These are phyloP conservation scores for Botryobasidium botryosum DNA, from an alignment of 768 basidiomycete genomes.

Conservation along the genomic window DNA sequence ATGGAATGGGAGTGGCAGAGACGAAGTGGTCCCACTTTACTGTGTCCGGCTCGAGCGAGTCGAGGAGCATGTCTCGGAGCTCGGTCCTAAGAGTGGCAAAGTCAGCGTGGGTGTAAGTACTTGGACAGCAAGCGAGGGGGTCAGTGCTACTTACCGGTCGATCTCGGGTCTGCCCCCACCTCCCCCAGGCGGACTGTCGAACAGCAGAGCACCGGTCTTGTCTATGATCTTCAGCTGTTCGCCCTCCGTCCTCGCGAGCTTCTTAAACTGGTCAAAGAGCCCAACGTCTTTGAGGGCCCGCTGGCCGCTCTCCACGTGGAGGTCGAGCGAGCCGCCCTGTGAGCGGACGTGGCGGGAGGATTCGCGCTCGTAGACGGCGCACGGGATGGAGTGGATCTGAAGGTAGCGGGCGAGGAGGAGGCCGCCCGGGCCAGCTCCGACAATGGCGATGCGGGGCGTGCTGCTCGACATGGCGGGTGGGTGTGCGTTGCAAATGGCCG, in stretches of 20 bases:
- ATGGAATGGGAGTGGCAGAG: not conserved
- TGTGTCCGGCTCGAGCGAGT: conserved; percentile 14
- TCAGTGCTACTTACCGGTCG: not conserved
- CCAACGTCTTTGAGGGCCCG: conserved; percentile 14
- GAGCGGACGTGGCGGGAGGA: conserved; percentile 6
- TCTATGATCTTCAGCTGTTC: conserved; percentile 15
- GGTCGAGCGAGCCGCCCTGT: conserved; percentile 18
- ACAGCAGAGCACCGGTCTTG: not conserved
- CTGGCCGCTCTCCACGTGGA: conserved; percentile 17
- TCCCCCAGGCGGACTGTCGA: not conserved
- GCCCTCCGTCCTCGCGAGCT: conserved; percentile 13
- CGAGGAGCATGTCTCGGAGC: conserved; percentile 17
- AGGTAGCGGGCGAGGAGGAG: conserved; percentile 18
- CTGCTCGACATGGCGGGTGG: not conserved
- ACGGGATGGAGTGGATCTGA: conserved; percentile 13
- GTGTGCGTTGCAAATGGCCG: too few species aligned
- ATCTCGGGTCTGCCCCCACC: not conserved
- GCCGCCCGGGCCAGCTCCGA: conserved; percentile 19
- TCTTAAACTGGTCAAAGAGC: conserved; percentile 15
- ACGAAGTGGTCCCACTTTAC: conserved; percentile 8
- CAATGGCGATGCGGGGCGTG: conserved; percentile 11
- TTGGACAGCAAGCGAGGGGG: too few species aligned
- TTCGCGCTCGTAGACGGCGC: conserved; percentile 17
- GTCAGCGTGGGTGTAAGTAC: too few species aligned
- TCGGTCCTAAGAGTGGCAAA: too few species aligned